These are phyloP conservation scores for Ulvella scutata DNA, from an alignment of 139 green algal genomes.

Conservation along the genomic window DNA sequence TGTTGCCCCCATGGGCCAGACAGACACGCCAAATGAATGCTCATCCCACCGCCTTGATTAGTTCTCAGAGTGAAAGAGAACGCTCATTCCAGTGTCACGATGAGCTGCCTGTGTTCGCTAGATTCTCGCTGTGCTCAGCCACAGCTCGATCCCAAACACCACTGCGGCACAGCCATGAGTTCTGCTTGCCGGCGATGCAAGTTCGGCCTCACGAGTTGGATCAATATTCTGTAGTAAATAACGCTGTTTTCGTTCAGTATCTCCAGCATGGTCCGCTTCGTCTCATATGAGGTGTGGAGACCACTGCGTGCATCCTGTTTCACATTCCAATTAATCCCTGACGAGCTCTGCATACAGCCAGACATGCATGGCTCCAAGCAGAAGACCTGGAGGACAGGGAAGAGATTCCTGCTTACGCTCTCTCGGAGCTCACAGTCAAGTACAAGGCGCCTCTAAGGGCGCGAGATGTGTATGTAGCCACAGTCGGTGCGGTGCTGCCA, in stretches of 20 bases:
- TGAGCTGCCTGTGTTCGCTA: too few relatives aligned
- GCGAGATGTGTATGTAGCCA: conserved; percentile 7
- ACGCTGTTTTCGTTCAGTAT: conserved; percentile 13
- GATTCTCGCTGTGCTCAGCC: too few relatives aligned
- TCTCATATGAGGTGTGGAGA: too few relatives aligned
- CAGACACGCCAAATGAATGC: too few relatives aligned
- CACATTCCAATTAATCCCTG: not conserved
- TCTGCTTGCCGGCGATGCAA: not conserved
- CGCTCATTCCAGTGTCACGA: too few relatives aligned
- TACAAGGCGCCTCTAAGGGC: conserved; percentile 11
- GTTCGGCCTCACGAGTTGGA: conserved; percentile 13
- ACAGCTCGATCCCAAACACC: too few relatives aligned
- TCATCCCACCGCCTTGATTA: too few relatives aligned
- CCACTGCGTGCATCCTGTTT: not conserved
- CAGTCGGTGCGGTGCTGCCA: too few relatives aligned
- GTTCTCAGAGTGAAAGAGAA: too few relatives aligned
- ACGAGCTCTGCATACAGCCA: not conserved
- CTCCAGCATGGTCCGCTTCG: conserved; percentile 11
- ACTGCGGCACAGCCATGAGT: too few relatives aligned
- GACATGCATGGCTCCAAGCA: not conserved
- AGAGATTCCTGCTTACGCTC: conserved; percentile 6
- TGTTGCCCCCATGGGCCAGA: too few relatives aligned
- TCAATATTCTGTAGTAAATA: conserved; percentile 16
- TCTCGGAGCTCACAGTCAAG: conserved; percentile 11
- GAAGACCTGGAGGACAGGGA: not conserved